These are phyloP conservation scores for Suhomyces faveliae DNA, from an alignment of 805 yeast species.

Conservation along the genomic window DNA sequence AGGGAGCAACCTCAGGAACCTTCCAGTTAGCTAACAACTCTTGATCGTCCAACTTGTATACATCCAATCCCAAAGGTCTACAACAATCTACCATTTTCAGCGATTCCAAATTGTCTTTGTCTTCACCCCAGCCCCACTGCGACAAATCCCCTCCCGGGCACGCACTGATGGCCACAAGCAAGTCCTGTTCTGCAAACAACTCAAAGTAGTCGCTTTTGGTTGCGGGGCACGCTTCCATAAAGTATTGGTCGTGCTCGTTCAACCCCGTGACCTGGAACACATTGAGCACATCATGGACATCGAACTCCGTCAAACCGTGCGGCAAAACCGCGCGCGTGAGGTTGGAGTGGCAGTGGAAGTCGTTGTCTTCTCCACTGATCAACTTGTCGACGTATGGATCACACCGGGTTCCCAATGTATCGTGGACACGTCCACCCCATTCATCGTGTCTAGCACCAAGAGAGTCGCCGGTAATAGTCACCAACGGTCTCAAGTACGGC, in stretches of 20 bases:
- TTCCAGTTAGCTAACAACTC: constrained; percentile 48
- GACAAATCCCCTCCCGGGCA: constrained; percentile 73
- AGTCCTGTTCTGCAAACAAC: constrained; percentile 64
- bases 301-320: constrained; percentile 60
- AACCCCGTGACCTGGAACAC: constrained; percentile 70
- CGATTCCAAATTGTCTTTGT: constrained; percentile 40
- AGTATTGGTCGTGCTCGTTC: constrained; percentile 63
- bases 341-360: constrained; percentile 67
- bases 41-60: constrained; percentile 50
- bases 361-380: constrained; percentile 62
- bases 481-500: constrained; percentile 64
- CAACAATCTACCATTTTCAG: constrained; percentile 61
- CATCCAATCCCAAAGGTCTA: constrained; percentile 62
- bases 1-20: constrained; percentile 49
- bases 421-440: constrained; percentile 66
- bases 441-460: constrained; percentile 56
- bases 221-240: constrained; percentile 71
- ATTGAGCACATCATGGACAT: constrained; percentile 67
- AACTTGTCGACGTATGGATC: constrained; percentile 68
- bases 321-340: constrained; percentile 59
- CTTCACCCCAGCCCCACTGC: constrained; percentile 72
- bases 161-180: constrained; percentile 61
- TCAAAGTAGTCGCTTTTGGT: constrained; percentile 59
- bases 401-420: constrained; percentile 65
- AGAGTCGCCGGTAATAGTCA: constrained; percentile 62